Evolutionary conservation across 73 alveolate genomes (phyloP), one percentile per base, ranked within the genome.

Genomic region (Uronychia setigera): DNA sequence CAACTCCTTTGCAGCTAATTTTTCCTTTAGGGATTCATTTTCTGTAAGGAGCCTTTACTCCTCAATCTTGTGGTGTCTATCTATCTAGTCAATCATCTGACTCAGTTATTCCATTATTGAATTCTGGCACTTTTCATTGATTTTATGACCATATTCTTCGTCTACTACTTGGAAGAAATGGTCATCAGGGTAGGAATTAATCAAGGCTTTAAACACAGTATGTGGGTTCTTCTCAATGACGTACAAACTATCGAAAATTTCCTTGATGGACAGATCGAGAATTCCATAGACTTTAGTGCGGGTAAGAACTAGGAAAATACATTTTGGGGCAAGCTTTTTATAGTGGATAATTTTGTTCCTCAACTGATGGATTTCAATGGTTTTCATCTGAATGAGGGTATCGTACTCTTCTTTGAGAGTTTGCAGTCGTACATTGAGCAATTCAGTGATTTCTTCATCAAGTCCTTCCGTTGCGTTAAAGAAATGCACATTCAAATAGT

Each of bases 381-480:
- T 26, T 30, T 26, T 67, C 26, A 1, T 67, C 29, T 67, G 29
- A 26, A 67, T 25, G 34, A 28, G 5, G 29, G 34, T 67, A 26
- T 67, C 32, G 26, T 13, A 67, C 79, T 67, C 79, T 67, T 9
- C 79, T 67, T 67, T 67, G 13, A 67, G 79, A 26, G 79, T 26
- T 26, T 67, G 32, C 34, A 67, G 5, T 67, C 32, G 29, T 5
- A 28, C 32, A 26, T 67, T 67, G 32, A 67, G 79, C 32, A 67
- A 67, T 5, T 67, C 32, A 1, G 32, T 1, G 79, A 67, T 30
- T 26, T 67, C 79, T 67, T 67, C 5, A 26, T 67, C 79, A 14
- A 67, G 29, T 25, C 79, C 79, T 13, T 26, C 32, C 5, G 29
- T 28, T 5, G 5, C 79, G 5, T 67, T 67, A 26, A 67, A 67